phyloP scores from a whole-genome alignment of 169 alveolate genomes.

The Plasmodium falciparum region DNA sequence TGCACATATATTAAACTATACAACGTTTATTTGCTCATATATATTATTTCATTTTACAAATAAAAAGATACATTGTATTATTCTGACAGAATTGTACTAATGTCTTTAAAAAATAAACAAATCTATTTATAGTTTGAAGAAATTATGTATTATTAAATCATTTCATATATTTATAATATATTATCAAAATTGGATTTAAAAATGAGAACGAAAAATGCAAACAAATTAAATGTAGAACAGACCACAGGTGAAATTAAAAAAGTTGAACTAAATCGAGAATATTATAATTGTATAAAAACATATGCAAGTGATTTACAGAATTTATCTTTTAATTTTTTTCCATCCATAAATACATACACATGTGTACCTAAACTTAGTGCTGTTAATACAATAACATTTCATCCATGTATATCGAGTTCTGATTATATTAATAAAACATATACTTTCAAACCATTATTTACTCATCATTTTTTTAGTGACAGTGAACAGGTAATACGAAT shows the following conservation, averaged over 20 bases:
- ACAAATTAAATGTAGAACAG: slow-evolving; percentile 6
- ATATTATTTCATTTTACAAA: neutral
- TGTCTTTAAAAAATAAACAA: neutral
- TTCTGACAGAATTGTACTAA: neutral
- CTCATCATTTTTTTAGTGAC: slow-evolving; percentile 80
- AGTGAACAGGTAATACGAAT: slow-evolving; percentile 64
- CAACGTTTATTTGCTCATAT: neutral
- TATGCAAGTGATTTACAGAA: slow-evolving; percentile 56
- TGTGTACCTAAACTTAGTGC: slow-evolving; percentile 73
- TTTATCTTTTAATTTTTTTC: slow-evolving; percentile 57
- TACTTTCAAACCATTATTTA: slow-evolving; percentile 78
- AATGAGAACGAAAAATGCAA: slow-evolving; percentile 17
- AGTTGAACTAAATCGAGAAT: slow-evolving; percentile 47
- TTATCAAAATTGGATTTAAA: neutral
- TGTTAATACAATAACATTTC: slow-evolving; percentile 65
- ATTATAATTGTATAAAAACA: slow-evolving; percentile 47
- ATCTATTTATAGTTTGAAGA: neutral
- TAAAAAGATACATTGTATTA: too few relatives aligned
- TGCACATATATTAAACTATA: neutral
- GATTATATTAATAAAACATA: slow-evolving; percentile 76
- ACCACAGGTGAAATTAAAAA: slow-evolving; percentile 24
- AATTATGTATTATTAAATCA: too few relatives aligned
- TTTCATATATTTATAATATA: too few relatives aligned
- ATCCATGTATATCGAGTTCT: slow-evolving; percentile 78
- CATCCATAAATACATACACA: slow-evolving; percentile 52